Evolutionary conservation across 306 rosid genomes (phyloP), one percentile per base, ranked within the genome.

Genomic region (Quillaja saponaria): DNA sequence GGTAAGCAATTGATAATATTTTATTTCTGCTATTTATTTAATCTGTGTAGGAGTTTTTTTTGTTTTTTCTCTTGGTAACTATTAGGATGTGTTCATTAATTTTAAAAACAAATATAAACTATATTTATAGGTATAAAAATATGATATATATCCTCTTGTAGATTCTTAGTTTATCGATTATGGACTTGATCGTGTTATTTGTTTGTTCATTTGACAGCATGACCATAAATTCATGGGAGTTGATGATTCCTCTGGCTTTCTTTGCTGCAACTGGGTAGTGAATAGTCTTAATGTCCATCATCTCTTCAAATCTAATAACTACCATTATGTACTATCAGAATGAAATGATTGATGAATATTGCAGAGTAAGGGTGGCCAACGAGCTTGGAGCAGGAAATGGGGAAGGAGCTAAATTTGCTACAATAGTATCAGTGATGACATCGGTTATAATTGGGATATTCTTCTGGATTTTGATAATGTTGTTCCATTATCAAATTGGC

Each of bases 321-420:
- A n/a, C n/a, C n/a, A n/a, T n/a, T n/a, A n/a, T n/a, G n/a, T n/a
- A n/a, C n/a, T 37, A 5, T 37, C 6, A 37, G 40, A 37, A 37
- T 37, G 40, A 37, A 10, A 37, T n/a, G 40, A 5, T 37, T 37
- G 40, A 37, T 6, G 10, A 37, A 5, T 5, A 6, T 0, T 55
- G 54, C 72, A 87, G 97, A 77, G 97, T 87, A 63, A 79, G 97
- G 61, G 97, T 90, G 9, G 87, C 95, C 37, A 85, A 87, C 46
- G 97, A 90, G 68, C 90, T 90, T 7, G 97, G 96, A 69, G 90
- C 90, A 44, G 94, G 95, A 21, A 90, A 87, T 34, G 90, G 90
- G 1, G 83, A 70, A 71, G 90, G 81, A 49, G 97, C 97, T 15
- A 83, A 73, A 42, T 87, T 87, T 78, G 97, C 97, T 0, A 85